Percentiles rank a stretch among this genome's conserved stretches.
These are phyloP conservation scores for Claviceps sp. DNA, from an alignment of 2,329 filamentous ascomycete genomes.

Conservation along the genomic window DNA sequence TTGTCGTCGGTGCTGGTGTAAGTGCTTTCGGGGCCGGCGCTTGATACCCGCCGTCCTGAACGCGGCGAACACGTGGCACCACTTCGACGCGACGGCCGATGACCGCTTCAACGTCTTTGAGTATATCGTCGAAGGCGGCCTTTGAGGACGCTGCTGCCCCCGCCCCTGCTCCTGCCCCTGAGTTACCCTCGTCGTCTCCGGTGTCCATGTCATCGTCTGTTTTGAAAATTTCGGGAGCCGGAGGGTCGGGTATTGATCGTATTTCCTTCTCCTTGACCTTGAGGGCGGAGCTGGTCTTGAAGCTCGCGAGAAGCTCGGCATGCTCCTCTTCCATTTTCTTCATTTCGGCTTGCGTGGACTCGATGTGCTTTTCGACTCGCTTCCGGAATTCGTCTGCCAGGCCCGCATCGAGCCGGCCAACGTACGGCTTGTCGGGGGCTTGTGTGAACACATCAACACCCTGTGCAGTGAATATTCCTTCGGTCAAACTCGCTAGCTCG, in stretches of 20 bases:
- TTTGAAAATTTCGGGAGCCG: slow-evolving; percentile 47
- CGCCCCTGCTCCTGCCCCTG: slow-evolving; percentile 2
- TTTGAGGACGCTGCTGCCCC: slow-evolving; percentile 21
- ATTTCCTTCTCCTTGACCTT: slow-evolving; percentile 65
- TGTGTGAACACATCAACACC: slow-evolving; percentile 32
- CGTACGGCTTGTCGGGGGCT: slow-evolving; percentile 43
- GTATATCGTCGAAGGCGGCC: slow-evolving; percentile 56
- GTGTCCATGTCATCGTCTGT: slow-evolving; percentile 44
- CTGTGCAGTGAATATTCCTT: slow-evolving; percentile 66
- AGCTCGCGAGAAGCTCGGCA: slow-evolving; percentile 57
- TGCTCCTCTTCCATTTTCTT: slow-evolving; percentile 74
- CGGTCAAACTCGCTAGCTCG: slow-evolving; percentile 66
- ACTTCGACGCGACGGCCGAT: slow-evolving; percentile 54
- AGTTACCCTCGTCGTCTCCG: slow-evolving; percentile 31
- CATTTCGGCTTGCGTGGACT: slow-evolving; percentile 66
- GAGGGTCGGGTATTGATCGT: slow-evolving; percentile 48
- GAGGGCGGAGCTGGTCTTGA: slow-evolving; percentile 57
- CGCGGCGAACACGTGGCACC: slow-evolving; percentile 51
- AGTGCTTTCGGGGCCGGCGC: slow-evolving; percentile 37
- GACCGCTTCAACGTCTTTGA: slow-evolving; percentile 58
- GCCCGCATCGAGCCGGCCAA: slow-evolving; percentile 52
- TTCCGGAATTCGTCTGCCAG: slow-evolving; percentile 75
- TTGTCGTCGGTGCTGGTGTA: slow-evolving; percentile 11
- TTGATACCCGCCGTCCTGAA: slow-evolving; percentile 67
- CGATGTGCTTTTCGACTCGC: slow-evolving; percentile 58